Evolutionary conservation across 352 stramenopile genomes (phyloP), one percentile per base, ranked within the genome.

Genomic region (Phytophthora vignae): DNA sequence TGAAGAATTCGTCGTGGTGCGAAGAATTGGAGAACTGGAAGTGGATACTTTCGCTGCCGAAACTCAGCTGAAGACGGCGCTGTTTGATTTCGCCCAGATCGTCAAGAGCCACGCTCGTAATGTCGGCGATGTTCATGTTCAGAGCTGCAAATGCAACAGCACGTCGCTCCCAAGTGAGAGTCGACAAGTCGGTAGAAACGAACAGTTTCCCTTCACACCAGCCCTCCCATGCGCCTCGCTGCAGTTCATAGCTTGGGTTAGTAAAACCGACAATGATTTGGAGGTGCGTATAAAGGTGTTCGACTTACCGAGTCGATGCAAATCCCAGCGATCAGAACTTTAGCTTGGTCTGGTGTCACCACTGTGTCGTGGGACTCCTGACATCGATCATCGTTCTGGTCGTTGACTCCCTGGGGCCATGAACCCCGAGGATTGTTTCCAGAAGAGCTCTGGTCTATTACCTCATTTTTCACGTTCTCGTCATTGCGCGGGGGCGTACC

Each of bases 161-260:
- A 27, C 33, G 67, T 9, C 67, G 67, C 15, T 78, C 67, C 71
- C 71, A 78, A n/a, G 40, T 62, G 12, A 78, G 50, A 11, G 55
- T 68, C 29, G 14, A 52, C 4, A 66, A 58, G 21, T 73, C 56
- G 31, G 48, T 12, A 55, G 55, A 68, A 60, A 68, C n/a, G 46
- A 60, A 75, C 21, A 78, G 50, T 53, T 64, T 21, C 1, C 71
- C 71, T 76, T 78, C 67, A 17, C 60, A 66, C 71, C 71, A 78
- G 2, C 56, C 67, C 21, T 76, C 71, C 66, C 67, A 75, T 19
- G 55, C 61, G 19, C 71, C 67, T n/a, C 66, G 71, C 71, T 78
- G 25, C 21, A 64, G 27, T 50, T 50, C 44, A 19, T 14, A 25
- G 42, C 9, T 46, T 46, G 3, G 17, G 44, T 50, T 25, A 25